Evolutionary conservation across 495 filamentous ascomycete genomes (phyloP), one percentile per base, ranked within the genome.

Genomic region (Podospora conica): DNA sequence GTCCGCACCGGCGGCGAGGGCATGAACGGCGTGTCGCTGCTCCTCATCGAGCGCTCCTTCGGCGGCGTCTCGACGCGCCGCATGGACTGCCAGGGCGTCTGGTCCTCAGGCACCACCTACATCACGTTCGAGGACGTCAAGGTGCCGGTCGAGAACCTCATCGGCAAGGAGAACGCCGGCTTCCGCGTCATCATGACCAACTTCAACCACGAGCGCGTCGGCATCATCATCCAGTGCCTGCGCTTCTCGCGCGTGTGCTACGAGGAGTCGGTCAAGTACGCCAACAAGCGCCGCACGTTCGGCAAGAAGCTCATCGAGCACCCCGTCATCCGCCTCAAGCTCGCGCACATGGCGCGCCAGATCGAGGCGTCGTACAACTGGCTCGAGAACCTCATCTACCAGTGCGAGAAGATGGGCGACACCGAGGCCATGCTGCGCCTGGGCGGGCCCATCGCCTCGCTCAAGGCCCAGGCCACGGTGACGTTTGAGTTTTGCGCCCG

Each of bases 121-220:
- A 87, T 98, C 75, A 96, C 93, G 55, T 98, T 97, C 67, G 95
- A 98, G 76, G 95, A 98, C 74, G 93, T 96, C 73, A 97, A 97
- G 81, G 95, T 98, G 3, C 95, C 95, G 18, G 95, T 98, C 18
- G 95, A 96, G 82, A 98, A 98, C 82, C 77, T 98, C 68, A 89
- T 98, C 67, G 94, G 95, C 79, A 97, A 96, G 80, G 91, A 96
- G 81, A 96, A 98, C 84, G 89, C 96, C 73, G 95, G 95, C n/a
- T 98, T 98, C 85, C 92, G 93, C 79, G 92, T 92, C 62, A 90
- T 96, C 81, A 96, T 97, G 92, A 96, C 92, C 65, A 98, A 98
- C 84, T 98, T 98, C 84, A 98, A 98, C 84, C 95, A 98, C 84
- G 95, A 98, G 80, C 90, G 95, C 60, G 92, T 98, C 67, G 95